These are phyloP conservation scores for Litsea cubeba DNA, from an alignment of 164 flowering plant genomes.

Conservation along the genomic window DNA sequence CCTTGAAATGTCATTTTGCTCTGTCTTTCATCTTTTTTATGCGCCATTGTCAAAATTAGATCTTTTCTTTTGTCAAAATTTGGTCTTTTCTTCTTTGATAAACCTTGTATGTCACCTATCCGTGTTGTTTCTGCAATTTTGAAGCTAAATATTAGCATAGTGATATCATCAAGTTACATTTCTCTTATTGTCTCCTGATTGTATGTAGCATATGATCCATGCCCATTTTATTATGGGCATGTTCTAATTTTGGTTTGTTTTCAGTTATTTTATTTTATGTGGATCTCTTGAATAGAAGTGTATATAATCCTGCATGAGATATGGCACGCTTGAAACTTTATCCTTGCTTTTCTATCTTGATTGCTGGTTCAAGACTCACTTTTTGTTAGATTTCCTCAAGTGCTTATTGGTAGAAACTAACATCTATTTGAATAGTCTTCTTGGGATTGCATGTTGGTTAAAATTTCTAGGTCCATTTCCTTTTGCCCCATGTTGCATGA, in stretches of 20 bases:
- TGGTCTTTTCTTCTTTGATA: background rate
- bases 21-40: background rate
- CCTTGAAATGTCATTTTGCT: slow-evolving; percentile 9
- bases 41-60: slow-evolving; percentile 4
- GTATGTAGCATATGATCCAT: slow-evolving; percentile 20
- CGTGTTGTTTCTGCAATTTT: slow-evolving; percentile 16
- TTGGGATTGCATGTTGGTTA: background rate
- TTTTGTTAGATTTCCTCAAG: background rate
- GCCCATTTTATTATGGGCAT: background rate
- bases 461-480: background rate
- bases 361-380: background rate
- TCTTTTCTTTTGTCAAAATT: too few relatives aligned
- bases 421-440: background rate
- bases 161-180: slow-evolving; percentile 12
- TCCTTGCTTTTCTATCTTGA: background rate
- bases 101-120: slow-evolving; percentile 12
- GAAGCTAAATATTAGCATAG: slow-evolving; percentile 3
- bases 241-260: background rate
- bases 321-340: background rate
- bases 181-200: slow-evolving; percentile 5
- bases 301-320: background rate
- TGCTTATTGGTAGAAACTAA: background rate
- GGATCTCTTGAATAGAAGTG: background rate
- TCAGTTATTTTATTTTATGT: background rate
- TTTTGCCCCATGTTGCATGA: background rate